Percentiles rank a stretch among this genome's conserved stretches.
These are phyloP conservation scores for Mycosphaerelloides madeirae DNA, from an alignment of 2,329 filamentous ascomycete genomes.

Conservation along the genomic window DNA sequence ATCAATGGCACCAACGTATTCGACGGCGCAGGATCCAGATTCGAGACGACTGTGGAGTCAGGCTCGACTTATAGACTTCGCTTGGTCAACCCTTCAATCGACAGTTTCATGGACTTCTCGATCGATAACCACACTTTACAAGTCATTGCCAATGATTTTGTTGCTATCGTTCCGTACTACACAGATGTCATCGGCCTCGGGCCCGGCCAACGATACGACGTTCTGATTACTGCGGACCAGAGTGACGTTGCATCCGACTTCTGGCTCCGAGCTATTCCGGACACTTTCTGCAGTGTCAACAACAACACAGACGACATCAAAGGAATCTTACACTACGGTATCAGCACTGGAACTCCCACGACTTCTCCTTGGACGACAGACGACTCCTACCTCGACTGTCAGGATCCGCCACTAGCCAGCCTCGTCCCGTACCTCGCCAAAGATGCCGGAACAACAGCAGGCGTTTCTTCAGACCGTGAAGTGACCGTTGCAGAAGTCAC, in stretches of 20 bases:
- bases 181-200: constrained; percentile 34
- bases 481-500: constrained; percentile 32
- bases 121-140: constrained; percentile 41
- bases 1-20: constrained; percentile 32
- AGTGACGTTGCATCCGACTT: constrained; percentile 29
- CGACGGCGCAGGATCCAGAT: constrained; percentile 21
- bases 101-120: constrained; percentile 34
- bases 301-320: constrained; percentile 30
- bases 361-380: too few relatives aligned
- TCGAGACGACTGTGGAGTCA: constrained; percentile 27
- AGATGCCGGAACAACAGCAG: constrained; percentile 16
- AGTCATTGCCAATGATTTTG: constrained; percentile 42
- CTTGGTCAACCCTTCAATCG: constrained; percentile 37
- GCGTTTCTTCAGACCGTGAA: constrained; percentile 9
- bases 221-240: constrained; percentile 30
- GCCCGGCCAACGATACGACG: constrained; percentile 35
- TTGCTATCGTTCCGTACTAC: constrained; percentile 40
- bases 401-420: constrained; percentile 33
- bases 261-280: constrained; percentile 36
- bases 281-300: constrained; percentile 37
- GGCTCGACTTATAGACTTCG: constrained; percentile 41
- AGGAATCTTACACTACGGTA: constrained; percentile 36
- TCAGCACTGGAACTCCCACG: too few relatives aligned
- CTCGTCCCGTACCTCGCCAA: constrained; percentile 34
- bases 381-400: too few relatives aligned